Conservation (phyloP, 2,329 filamentous ascomycete species). For the Aspergillus proliferans region DNA sequence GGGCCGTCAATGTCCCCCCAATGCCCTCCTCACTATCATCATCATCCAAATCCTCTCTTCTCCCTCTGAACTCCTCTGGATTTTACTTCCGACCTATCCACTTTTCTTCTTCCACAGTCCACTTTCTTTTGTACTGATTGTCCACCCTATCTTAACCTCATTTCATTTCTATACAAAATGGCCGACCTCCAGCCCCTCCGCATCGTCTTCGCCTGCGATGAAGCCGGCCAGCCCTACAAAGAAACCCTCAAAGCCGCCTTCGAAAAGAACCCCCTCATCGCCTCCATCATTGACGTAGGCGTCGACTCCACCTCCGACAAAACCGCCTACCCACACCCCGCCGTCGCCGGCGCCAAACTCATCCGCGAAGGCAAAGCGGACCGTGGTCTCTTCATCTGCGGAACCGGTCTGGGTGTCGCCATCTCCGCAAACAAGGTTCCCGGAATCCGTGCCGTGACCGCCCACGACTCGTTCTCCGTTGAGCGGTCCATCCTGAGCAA, state of each 20-base stretch:
- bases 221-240: slow-evolving; percentile 74
- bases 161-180: slow-evolving; percentile 20
- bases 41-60: not conserved
- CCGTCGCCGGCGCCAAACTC: slow-evolving; percentile 61
- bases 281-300: slow-evolving; percentile 67
- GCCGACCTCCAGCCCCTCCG: slow-evolving; percentile 41
- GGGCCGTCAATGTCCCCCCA: not conserved
- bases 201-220: slow-evolving; percentile 60
- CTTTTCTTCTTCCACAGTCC: not conserved
- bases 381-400: slow-evolving; percentile 72
- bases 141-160: slow-evolving; percentile 4
- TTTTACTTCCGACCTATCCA: not conserved
- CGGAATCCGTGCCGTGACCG: slow-evolving; percentile 79
- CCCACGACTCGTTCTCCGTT: slow-evolving; percentile 78
- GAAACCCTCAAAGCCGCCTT: slow-evolving; percentile 69
- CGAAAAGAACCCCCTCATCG: slow-evolving; percentile 59
- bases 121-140: not conserved
- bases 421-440: slow-evolving; percentile 86
- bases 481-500: slow-evolving; percentile 77
- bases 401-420: slow-evolving; percentile 79
- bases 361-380: slow-evolving; percentile 54
- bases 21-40: not conserved
- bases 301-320: slow-evolving; percentile 62
- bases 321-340: slow-evolving; percentile 74
- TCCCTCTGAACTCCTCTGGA: not conserved